These are phyloP conservation scores for Cucumis sativus DNA, from an alignment of 306 rosid species.

Conservation along the genomic window DNA sequence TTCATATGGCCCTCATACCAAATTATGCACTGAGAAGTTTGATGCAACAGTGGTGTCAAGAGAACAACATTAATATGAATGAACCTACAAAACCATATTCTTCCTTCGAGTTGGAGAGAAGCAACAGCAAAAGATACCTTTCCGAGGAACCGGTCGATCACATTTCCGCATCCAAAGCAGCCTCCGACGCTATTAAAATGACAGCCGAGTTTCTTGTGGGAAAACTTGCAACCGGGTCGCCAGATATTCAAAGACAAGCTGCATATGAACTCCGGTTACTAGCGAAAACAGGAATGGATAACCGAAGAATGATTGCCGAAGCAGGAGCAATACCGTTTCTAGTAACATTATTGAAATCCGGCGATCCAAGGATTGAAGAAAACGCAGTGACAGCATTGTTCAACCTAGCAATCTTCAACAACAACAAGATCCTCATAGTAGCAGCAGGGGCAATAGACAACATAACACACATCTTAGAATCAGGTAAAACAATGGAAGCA, in stretches of 20 bases:
- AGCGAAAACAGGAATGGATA: conserved; percentile 69
- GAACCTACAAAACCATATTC: conserved; percentile 19
- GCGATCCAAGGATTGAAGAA: conserved; percentile 79
- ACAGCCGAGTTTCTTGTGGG: conserved; percentile 90
- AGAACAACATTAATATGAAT: conserved; percentile 32
- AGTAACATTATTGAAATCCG: conserved; percentile 45
- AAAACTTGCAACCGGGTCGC: conserved; percentile 84
- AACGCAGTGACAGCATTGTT: conserved; percentile 74
- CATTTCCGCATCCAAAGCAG: conserved; percentile 56
- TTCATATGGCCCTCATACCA: conserved; percentile 84
- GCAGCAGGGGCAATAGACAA: conserved; percentile 73
- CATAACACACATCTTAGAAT: conserved; percentile 58
- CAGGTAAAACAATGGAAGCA: conserved; percentile 74
- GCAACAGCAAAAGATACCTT: conserved; percentile 22
- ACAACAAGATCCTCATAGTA: conserved; percentile 72
- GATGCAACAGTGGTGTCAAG: conserved; percentile 71
- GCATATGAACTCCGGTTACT: conserved; percentile 82
- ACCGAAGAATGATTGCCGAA: conserved; percentile 65
- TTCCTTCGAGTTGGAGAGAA: conserved; percentile 22
- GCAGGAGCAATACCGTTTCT: conserved; percentile 92
- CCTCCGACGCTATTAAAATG: conserved; percentile 70
- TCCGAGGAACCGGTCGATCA: conserved; percentile 40
- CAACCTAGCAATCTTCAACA: conserved; percentile 73
- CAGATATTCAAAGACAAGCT: conserved; percentile 72
- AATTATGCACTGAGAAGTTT: conserved; percentile 79